Base-by-base conservation (phyloP, 129 eudicot species). In the Saussurea involucrata region DNA sequence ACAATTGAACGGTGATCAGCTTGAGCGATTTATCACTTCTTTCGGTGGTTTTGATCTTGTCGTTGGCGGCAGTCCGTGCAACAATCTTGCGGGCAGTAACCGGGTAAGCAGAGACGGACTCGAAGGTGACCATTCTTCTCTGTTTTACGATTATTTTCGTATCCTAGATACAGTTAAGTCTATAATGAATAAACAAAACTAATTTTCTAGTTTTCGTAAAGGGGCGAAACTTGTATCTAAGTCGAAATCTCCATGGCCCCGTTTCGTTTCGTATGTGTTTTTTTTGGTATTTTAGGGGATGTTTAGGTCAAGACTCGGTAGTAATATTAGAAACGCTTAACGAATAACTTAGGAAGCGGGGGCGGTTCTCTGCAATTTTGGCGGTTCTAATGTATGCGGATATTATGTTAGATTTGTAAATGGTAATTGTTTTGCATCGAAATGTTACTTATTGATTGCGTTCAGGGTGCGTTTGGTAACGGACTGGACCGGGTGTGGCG, bases 11-110 rank as follows among this genome's bases (percentile, higher is more conserved):
- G 85, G 70, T 4, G 87, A 84, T 25, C 17, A 21, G 46, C 67
- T 95, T 9, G 90, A 85, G 73, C 55, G 73, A 0, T 33, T 83
- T 3, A 86, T 95, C 13, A 17, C 32, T 0, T 46, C 78, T 0
- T 76, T 84, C 46, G 97, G 97, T 24, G 90, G 89, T 0, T 91
- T 95, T 69, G 96, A 95, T 73, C 83, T 95, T 4, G 75, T 91
- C 3, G 66, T 95, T 33, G 97, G 97, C 21, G 98, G 97, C 3
- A 91, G 97, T 71, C 98, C 98, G 0, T 95, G 98, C 78, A 95
- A 95, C 69, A 95, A 95, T 70, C 87, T 95, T 6, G 88, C 97
- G 0, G 98, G 98, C 0, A 74, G 96, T 77, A 95, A 95, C 25
- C 77, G 98, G 76, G 96, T 89, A 0, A 88, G 90, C 69, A 83